Conservation (phyloP, 2,329 filamentous ascomycete genomes). For the Hypoxylon sp. region DNA sequence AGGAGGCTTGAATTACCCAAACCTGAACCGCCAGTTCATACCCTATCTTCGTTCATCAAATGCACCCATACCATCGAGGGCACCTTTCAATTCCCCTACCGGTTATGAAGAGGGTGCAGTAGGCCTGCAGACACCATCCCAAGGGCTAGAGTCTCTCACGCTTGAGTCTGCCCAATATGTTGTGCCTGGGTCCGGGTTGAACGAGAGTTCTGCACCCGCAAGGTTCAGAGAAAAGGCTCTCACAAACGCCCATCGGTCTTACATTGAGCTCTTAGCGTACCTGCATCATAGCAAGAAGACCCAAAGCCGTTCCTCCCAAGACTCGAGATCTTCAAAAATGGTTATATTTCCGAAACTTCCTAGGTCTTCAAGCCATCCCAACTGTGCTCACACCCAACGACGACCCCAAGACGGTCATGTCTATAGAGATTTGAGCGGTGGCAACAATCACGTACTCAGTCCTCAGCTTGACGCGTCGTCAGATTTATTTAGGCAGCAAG, state of each 20-base stretch:
- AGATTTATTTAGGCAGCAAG: constrained; percentile 35
- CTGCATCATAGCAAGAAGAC: constrained; percentile 73
- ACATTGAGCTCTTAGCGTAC: constrained; percentile 77
- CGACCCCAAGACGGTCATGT: constrained; percentile 37
- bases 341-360: constrained; percentile 70
- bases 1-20: constrained; percentile 55
- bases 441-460: constrained; percentile 29
- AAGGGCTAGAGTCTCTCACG: constrained; percentile 54
- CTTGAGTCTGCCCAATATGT: constrained; percentile 51
- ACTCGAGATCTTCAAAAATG: constrained; percentile 62
- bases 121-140: constrained; percentile 52
- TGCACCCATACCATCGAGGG: constrained; percentile 36
- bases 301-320: constrained; percentile 57
- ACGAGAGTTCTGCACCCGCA: constrained; percentile 52
- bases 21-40: constrained; percentile 50
- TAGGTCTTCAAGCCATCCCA: constrained; percentile 50
- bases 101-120: constrained; percentile 47
- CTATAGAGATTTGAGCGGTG: constrained; percentile 36
- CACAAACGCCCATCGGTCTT: constrained; percentile 78
- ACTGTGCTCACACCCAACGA: constrained; percentile 37
- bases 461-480: constrained; percentile 34
- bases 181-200: constrained; percentile 31
- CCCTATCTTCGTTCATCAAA: constrained; percentile 52
- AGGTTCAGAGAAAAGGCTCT: constrained; percentile 78
- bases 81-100: constrained; percentile 60